Conservation (phyloP, 2,329 filamentous ascomycete genomes). For the Sporothrix humicola region DNA sequence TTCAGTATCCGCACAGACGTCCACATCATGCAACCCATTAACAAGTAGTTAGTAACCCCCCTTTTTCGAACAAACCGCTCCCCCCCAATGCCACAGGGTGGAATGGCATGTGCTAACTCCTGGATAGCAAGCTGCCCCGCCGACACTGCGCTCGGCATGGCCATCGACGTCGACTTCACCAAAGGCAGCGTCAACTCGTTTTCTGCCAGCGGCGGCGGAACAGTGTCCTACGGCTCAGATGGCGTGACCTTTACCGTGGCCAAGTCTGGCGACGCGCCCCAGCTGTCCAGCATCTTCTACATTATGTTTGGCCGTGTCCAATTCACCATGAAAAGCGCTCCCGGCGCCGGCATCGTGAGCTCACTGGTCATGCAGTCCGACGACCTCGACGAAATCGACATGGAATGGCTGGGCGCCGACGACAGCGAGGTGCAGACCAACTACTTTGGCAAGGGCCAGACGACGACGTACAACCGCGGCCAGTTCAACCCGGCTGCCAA, state of each 20-base stretch:
- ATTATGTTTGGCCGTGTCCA: conserved; percentile 98
- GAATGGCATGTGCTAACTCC: neutral
- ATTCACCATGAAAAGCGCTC: conserved; percentile 81
- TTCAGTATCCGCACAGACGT: conserved; percentile 44
- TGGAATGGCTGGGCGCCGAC: conserved; percentile 90
- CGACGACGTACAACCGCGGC: conserved; percentile 83
- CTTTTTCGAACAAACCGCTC: neutral
- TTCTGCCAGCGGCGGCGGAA: conserved; percentile 66
- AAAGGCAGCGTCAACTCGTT: conserved; percentile 80
- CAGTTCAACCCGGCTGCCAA: conserved; percentile 73
- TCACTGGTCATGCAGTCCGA: conserved; percentile 91
- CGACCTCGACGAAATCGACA: conserved; percentile 92
- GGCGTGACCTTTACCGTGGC: conserved; percentile 83
- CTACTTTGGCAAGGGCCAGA: conserved; percentile 94
- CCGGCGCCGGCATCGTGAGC: conserved; percentile 90
- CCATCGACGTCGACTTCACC: conserved; percentile 84
- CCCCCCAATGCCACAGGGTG: neutral
- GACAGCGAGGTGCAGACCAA: conserved; percentile 85
- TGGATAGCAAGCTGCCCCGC: conserved; percentile 66
- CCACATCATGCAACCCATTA: conserved; percentile 37
- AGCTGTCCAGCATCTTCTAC: conserved; percentile 90
- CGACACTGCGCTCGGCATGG: conserved; percentile 79
- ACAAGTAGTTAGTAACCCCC: conserved; percentile 30
- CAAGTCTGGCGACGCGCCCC: conserved; percentile 79
- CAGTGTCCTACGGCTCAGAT: conserved; percentile 73